A percentile compares a stretch with the other conserved stretches of the same genome.
phyloP scores from a whole-genome alignment of 108 stramenopile genomes.

The Halocafeteria seosinensis region DNA sequence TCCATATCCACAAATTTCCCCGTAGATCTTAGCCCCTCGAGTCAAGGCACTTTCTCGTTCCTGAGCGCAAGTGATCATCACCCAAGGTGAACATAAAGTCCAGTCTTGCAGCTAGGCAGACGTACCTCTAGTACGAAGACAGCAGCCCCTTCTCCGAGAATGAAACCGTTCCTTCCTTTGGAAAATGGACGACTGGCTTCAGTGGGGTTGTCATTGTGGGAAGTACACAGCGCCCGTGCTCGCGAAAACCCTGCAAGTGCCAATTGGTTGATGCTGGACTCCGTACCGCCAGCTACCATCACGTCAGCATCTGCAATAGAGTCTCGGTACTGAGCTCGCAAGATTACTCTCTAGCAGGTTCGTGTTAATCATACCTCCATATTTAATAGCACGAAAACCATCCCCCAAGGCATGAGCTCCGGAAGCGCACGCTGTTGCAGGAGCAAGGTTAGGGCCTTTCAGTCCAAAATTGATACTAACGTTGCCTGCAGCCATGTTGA shows the following conservation, averaged over 20 bases:
- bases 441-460: conserved; percentile 58
- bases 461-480: conserved; percentile 39
- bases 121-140: conserved; percentile 78
- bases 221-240: conserved; percentile 57
- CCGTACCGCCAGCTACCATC: conserved; percentile 81
- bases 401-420: conserved; percentile 79
- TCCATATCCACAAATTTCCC: conserved; percentile 80
- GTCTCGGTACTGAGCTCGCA: too few relatives aligned
- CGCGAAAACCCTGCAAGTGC: conserved; percentile 72
- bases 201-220: conserved; percentile 28
- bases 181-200: conserved; percentile 70
- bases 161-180: conserved; percentile 71
- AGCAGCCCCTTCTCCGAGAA: conserved; percentile 96
- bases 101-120: too few relatives aligned
- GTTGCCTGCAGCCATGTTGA: conserved; percentile 68
- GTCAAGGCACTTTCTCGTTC: conserved; percentile 63
- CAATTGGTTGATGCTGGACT: conserved; percentile 71
- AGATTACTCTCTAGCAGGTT: too few relatives aligned
- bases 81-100: too few relatives aligned
- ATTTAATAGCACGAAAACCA: conserved; percentile 58
- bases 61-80: too few relatives aligned
- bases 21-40: conserved; percentile 76
- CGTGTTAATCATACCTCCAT: too few relatives aligned
- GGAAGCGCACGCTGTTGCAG: conserved; percentile 78
- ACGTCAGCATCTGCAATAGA: conserved; percentile 58